Evolutionary conservation across 345 rosid genomes (phyloP).

Genomic region (Salix udensis): DNA sequence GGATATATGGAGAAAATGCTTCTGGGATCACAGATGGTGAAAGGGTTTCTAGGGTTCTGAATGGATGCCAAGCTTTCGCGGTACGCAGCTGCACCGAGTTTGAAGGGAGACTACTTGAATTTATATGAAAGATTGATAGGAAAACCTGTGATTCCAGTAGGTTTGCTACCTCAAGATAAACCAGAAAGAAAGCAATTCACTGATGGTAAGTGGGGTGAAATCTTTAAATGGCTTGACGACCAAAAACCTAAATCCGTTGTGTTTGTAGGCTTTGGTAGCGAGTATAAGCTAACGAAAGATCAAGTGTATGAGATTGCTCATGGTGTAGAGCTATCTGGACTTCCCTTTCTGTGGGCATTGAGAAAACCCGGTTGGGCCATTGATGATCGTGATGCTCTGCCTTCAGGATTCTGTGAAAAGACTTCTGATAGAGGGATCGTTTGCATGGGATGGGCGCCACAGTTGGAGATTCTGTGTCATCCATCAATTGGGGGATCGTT

Average conservation of each 20-base stretch:
- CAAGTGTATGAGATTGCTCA: slow-evolving; percentile 27
- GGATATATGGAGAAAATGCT: slow-evolving; percentile 8
- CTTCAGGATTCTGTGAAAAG: slow-evolving; percentile 12
- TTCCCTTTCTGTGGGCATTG: slow-evolving; percentile 35
- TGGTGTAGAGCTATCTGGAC: slow-evolving; percentile 26
- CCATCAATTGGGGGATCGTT: slow-evolving; percentile 24
- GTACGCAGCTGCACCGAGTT: slow-evolving; percentile 25
- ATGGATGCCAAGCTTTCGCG: slow-evolving; percentile 3
- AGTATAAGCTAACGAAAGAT: slow-evolving; percentile 22
- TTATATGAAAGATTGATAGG: background rate
- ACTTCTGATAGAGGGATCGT: slow-evolving; percentile 12
- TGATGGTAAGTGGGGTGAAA: slow-evolving; percentile 5
- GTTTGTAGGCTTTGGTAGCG: slow-evolving; percentile 34
- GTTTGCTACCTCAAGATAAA: slow-evolving; percentile 18
- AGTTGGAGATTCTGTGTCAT: slow-evolving; percentile 19
- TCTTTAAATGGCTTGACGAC: slow-evolving; percentile 28
- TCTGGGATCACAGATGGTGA: slow-evolving; percentile 13
- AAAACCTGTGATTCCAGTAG: slow-evolving; percentile 23
- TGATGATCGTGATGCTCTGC: slow-evolving; percentile 17
- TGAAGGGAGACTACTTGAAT: slow-evolving; percentile 20
- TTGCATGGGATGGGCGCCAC: slow-evolving; percentile 30
- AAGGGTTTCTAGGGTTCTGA: background rate
- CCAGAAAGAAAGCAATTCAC: background rate
- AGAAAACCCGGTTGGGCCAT: slow-evolving; percentile 28
- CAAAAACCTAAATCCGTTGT: slow-evolving; percentile 25